Percentiles rank a stretch among this genome's conserved stretches.
These are phyloP conservation scores for Macrocybe gigantea DNA, from an alignment of 768 basidiomycete genomes.

Conservation along the genomic window DNA sequence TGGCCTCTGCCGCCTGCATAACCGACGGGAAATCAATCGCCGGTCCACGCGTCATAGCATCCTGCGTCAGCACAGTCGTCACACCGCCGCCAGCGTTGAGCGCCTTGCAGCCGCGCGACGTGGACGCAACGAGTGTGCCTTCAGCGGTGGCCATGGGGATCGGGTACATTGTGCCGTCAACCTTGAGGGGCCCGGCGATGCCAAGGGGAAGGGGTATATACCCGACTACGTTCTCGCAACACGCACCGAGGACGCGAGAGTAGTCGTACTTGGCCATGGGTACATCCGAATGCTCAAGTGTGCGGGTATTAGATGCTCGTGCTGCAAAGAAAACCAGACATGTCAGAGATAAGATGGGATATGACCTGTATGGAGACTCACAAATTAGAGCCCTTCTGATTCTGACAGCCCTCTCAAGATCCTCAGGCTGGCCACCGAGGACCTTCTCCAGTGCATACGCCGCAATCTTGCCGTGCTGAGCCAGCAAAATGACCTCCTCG, in stretches of 20 bases:
- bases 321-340: conserved; percentile 37
- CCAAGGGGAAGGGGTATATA: conserved; percentile 96
- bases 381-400: conserved; percentile 88
- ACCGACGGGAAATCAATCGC: conserved; percentile 92
- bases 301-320: conserved; percentile 77
- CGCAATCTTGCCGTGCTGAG: conserved; percentile 89
- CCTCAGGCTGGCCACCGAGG: conserved; percentile 53
- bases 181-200: conserved; percentile 89
- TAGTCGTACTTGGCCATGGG: conserved; percentile 90
- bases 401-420: conserved; percentile 80
- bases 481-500: conserved; percentile 86
- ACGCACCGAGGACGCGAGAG: conserved; percentile 88
- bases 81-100: conserved; percentile 96
- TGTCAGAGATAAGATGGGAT: neutral
- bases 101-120: conserved; percentile 96
- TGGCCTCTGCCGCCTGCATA: conserved; percentile 73
- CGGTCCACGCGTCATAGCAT: conserved; percentile 99
- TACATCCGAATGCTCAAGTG: conserved; percentile 77
- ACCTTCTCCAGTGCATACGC: conserved; percentile 96
- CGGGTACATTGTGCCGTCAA: conserved; percentile 79
- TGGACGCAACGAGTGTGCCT: conserved; percentile 95
- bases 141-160: conserved; percentile 99
- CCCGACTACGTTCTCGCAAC: conserved; percentile 98
- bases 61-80: conserved; percentile 84
- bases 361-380: conserved; percentile 34